Percentiles rank a stretch among this genome's conserved stretches.
Evolutionary conservation across 305 asterid genomes (phyloP).

Genomic region (Fraxinus baroniana): DNA sequence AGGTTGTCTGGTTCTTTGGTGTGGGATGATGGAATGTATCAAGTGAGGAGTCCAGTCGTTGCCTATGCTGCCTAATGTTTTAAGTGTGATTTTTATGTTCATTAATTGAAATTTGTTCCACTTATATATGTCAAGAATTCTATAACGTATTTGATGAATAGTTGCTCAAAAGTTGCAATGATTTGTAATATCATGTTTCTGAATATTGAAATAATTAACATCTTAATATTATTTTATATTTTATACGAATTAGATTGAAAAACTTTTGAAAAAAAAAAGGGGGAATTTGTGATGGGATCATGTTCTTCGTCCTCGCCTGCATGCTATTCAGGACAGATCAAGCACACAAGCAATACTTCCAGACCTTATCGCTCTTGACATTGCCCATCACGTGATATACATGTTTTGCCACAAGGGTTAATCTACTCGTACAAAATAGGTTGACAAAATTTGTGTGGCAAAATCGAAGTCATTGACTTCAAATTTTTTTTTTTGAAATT

Average conservation of each 20-base stretch:
- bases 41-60: conserved; percentile 61
- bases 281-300: neutral
- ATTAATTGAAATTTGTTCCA: too few relatives aligned
- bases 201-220: neutral
- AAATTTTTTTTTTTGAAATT: too few relatives aligned
- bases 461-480: too few relatives aligned
- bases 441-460: too few relatives aligned
- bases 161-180: neutral
- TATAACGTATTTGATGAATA: neutral
- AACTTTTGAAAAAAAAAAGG: too few relatives aligned
- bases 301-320: neutral
- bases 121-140: neutral
- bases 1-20: conserved; percentile 47
- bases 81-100: neutral
- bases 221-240: too few relatives aligned
- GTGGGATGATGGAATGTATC: conserved; percentile 57
- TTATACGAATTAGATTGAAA: neutral
- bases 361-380: too few relatives aligned
- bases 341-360: neutral
- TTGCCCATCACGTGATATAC: too few relatives aligned
- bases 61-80: conserved; percentile 16
- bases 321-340: neutral
- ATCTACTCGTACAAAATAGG: too few relatives aligned
- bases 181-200: neutral
- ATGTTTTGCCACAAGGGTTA: too few relatives aligned